A percentile compares a stretch with the other conserved stretches of the same genome.
These are phyloP conservation scores for Globisporangium megalacanthum DNA, from an alignment of 352 stramenopile genomes.

Conservation along the genomic window DNA sequence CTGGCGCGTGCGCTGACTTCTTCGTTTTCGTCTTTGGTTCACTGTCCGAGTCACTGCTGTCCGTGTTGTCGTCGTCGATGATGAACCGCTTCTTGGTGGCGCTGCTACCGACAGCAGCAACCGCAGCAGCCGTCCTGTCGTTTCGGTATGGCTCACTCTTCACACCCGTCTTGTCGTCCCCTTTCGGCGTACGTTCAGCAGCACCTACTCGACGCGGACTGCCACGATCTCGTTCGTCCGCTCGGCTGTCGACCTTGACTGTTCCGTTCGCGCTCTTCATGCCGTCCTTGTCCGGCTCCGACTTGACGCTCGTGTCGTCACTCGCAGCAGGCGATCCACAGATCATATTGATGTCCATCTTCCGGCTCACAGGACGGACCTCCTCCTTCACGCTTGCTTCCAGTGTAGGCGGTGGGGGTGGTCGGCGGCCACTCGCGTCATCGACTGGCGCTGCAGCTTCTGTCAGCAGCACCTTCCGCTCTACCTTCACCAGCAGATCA, in stretches of 20 bases:
- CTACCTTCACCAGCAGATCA: neutral
- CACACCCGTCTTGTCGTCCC: neutral
- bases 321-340: constrained; percentile 22
- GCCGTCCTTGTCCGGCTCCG: constrained; percentile 4
- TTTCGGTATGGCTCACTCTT: constrained; percentile 4
- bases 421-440: neutral
- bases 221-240: no score
- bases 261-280: neutral
- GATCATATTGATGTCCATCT: constrained; percentile 49
- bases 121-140: no score
- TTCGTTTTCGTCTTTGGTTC: constrained; percentile 2
- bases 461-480: neutral
- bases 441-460: neutral
- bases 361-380: constrained; percentile 11
- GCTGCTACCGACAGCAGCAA: no score
- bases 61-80: constrained; percentile 54
- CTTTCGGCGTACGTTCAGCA: no score
- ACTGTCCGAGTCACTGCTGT: constrained; percentile 33
- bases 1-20: constrained; percentile 2
- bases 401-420: neutral
- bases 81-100: constrained; percentile 52
- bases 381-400: constrained; percentile 16
- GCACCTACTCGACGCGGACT: no score
- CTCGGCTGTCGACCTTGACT: constrained; percentile 7
- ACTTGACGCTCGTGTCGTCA: constrained; percentile 12